These are phyloP conservation scores for Pythium oligandrum DNA, from an alignment of 352 stramenopile species.

Conservation along the genomic window DNA sequence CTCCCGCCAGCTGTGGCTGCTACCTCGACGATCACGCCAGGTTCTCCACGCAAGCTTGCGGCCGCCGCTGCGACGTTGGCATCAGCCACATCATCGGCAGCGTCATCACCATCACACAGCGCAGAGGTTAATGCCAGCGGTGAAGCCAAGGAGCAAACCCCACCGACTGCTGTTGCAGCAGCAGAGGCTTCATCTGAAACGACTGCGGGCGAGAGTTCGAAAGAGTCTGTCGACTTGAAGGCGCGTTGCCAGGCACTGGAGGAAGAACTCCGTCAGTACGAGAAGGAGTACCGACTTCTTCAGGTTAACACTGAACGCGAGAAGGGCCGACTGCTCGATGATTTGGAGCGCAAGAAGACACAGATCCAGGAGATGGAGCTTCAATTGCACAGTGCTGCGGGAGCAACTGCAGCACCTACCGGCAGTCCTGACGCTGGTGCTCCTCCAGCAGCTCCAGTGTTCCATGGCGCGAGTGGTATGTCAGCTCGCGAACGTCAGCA, in stretches of 20 bases:
- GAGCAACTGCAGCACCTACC: neutral
- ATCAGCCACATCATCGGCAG: no score
- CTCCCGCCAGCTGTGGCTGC: slow-evolving; percentile 28
- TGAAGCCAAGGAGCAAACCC: neutral
- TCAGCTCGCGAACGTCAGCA: slow-evolving; percentile 78
- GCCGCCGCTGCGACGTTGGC: slow-evolving; percentile 4
- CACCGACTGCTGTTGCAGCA: slow-evolving; percentile 2
- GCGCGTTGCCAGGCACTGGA: slow-evolving; percentile 48
- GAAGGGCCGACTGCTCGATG: slow-evolving; percentile 55
- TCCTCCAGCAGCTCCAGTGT: neutral
- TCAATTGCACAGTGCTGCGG: slow-evolving; percentile 35
- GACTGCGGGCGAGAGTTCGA: slow-evolving; percentile 30
- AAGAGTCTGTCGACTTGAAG: slow-evolving; percentile 44
- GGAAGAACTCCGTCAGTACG: slow-evolving; percentile 59
- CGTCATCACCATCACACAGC: no score
- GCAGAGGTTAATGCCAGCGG: neutral
- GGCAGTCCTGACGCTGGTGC: neutral
- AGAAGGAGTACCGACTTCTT: slow-evolving; percentile 61
- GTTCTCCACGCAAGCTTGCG: slow-evolving; percentile 33
- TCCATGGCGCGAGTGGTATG: slow-evolving; percentile 52
- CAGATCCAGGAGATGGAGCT: slow-evolving; percentile 66
- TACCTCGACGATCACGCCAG: slow-evolving; percentile 4
- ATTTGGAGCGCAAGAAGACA: slow-evolving; percentile 55
- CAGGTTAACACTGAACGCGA: slow-evolving; percentile 52
- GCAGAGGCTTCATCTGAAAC: slow-evolving; percentile 8